Base-by-base conservation (phyloP, 2,329 filamentous ascomycete genomes). In the Apiospora sp. region DNA sequence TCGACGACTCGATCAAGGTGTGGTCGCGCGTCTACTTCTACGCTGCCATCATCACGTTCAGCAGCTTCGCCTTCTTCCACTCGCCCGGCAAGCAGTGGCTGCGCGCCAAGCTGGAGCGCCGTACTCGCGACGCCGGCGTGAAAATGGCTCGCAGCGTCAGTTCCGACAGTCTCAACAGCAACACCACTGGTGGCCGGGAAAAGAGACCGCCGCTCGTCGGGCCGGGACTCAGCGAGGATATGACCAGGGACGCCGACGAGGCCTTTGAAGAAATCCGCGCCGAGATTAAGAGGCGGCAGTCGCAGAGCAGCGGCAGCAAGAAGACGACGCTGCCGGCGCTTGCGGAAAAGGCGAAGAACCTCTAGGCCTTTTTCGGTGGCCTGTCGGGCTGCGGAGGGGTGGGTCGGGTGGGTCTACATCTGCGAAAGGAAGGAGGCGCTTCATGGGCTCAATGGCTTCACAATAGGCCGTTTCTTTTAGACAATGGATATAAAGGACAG, bases 21-120 rank as follows among this genome's bases (percentile, higher is more conserved):
- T 99, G 96, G 96, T 84, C 90, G 0, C 90, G 93, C 58, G 93
- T 98, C 48, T 96, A 98, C 84, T 98, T 95, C 84, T 99, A 97
- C 83, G 91, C 90, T 44, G 86, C 96, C 71, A 80, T 95, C 74
- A 92, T 91, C 76, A 93, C 93, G 0, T 83, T 86, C 13, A 81
- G 84, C 0, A 90, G 91, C 24, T 89, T 95, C 72, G 89, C 86
- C 10, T 92, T 98, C 84, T 98, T 98, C 79, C 89, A 91, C 54
- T 94, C 93, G 1, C 94, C 94, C 0, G 93, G 90, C 2, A 97
- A 95, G 81, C 82, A 84, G 5, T 78, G 82, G 24, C 84, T 95
- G 0, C 85, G 86, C 73, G 86, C 87, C 77, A 83, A 84, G 72
- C 83, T 94, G 10, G 92, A 93, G 76, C 83, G 87, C 73, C 88